phyloP scores from a whole-genome alignment of 2,329 filamentous ascomycete species.

The Fusarium marasasianum region DNA sequence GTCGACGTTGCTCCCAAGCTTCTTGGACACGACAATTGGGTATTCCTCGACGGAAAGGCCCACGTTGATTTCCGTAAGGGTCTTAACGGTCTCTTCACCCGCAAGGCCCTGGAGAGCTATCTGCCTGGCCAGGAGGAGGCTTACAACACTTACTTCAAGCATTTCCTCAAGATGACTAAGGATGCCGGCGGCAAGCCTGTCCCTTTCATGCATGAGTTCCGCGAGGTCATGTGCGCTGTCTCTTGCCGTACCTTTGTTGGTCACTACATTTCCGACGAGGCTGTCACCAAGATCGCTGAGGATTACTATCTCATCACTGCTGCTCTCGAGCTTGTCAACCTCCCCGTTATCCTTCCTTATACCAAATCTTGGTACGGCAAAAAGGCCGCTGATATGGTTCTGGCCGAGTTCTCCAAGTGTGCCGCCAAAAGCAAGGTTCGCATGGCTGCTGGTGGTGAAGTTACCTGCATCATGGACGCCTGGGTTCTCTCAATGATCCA shows the following conservation, averaged over 20 bases:
- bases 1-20: constrained; percentile 95
- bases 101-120: constrained; percentile 85
- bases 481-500: constrained; percentile 92
- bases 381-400: constrained; percentile 91
- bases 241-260: constrained; percentile 98
- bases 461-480: constrained; percentile 93
- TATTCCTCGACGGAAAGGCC: constrained; percentile 93
- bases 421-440: constrained; percentile 92
- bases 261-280: constrained; percentile 90
- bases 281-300: constrained; percentile 92
- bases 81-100: constrained; percentile 92
- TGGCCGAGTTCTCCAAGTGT: constrained; percentile 89
- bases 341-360: constrained; percentile 94
- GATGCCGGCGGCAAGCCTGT: constrained; percentile 76
- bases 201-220: constrained; percentile 91
- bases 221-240: constrained; percentile 93
- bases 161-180: constrained; percentile 79
- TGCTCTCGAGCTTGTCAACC: constrained; percentile 96
- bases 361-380: constrained; percentile 98
- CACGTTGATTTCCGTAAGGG: constrained; percentile 98
- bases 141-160: constrained; percentile 85
- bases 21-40: constrained; percentile 91
- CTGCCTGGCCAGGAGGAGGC: constrained; percentile 93
- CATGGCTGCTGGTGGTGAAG: constrained; percentile 86
- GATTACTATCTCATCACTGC: constrained; percentile 98